Evolutionary conservation across 768 basidiomycete genomes (phyloP).

Genomic region (Termitomyces sp.): DNA sequence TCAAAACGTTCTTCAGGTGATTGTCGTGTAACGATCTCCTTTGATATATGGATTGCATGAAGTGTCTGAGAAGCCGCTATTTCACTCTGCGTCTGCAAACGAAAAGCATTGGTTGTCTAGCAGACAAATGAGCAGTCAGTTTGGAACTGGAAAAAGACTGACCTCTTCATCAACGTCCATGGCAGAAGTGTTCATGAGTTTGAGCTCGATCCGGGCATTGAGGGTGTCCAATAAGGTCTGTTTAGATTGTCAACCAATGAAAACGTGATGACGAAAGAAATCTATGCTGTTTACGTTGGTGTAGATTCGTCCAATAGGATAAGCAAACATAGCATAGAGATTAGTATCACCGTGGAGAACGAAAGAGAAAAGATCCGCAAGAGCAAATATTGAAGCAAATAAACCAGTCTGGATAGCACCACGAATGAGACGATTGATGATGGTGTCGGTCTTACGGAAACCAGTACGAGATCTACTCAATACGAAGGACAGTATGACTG

Average conservation of each 20-base stretch:
- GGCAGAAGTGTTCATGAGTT: conserved; percentile 16
- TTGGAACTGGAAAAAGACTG: background rate
- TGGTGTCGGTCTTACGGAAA: conserved; percentile 43
- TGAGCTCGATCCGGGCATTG: conserved; percentile 30
- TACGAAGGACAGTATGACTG: conserved; percentile 24
- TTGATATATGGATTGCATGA: conserved; percentile 20
- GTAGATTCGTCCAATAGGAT: conserved; percentile 29
- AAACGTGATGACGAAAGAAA: background rate
- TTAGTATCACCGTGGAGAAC: conserved; percentile 28
- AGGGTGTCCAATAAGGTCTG: conserved; percentile 41
- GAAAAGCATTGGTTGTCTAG: conserved; percentile 16
- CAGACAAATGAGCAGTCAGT: background rate
- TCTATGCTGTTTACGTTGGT: conserved; percentile 27
- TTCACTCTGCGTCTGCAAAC: conserved; percentile 18
- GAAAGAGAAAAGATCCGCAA: conserved; percentile 41
- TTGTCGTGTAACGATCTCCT: conserved; percentile 18
- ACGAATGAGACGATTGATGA: conserved; percentile 48
- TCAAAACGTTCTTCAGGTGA: conserved; percentile 12
- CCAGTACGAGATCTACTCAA: conserved; percentile 42
- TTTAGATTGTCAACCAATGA: background rate
- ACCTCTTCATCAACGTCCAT: conserved; percentile 25
- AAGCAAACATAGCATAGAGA: conserved; percentile 20
- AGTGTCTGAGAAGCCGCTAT: conserved; percentile 16
- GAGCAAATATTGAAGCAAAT: conserved; percentile 45
- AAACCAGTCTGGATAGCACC: conserved; percentile 51